Conservation (phyloP, 2,329 filamentous ascomycete genomes). For the Diaporthe capsici region DNA sequence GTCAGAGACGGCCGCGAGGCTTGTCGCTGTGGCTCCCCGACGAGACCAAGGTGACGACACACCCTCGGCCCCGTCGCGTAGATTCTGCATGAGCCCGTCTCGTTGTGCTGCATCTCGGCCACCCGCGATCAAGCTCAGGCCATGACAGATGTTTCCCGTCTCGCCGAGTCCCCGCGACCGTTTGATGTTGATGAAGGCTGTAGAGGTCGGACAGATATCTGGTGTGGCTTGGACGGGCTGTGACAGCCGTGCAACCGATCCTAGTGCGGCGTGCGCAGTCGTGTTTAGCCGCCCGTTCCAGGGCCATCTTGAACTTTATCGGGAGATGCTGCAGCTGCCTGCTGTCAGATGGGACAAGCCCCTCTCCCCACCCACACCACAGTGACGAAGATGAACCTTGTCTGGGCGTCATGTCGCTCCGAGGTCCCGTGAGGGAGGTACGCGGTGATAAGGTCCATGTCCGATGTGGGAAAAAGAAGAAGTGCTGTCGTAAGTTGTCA, state of each 20-base stretch:
- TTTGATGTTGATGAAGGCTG: slow-evolving; percentile 21
- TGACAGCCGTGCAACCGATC: slow-evolving; percentile 32
- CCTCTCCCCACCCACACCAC: not conserved
- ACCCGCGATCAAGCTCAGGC: not conserved
- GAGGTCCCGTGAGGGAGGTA: slow-evolving; percentile 8
- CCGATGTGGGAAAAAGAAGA: not conserved
- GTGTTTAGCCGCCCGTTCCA: slow-evolving; percentile 14
- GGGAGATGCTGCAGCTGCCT: slow-evolving; percentile 33
- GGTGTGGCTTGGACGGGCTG: slow-evolving; percentile 28
- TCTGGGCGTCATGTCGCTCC: not conserved
- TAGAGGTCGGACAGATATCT: not conserved
- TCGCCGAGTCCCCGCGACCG: slow-evolving; percentile 4
- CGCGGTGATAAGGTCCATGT: not conserved
- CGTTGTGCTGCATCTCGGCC: not conserved
- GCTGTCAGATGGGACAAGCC: slow-evolving; percentile 27
- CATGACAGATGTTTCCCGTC: slow-evolving; percentile 22
- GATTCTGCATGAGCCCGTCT: slow-evolving; percentile 14
- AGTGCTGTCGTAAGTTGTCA: not conserved
- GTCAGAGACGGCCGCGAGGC: not conserved
- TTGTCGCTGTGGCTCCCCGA: not conserved
- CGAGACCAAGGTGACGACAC: not conserved
- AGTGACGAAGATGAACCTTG: not conserved
- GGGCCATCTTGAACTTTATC: slow-evolving; percentile 27
- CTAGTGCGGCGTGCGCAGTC: slow-evolving; percentile 22
- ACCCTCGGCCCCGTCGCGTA: not conserved